Percentiles rank a stretch among this genome's conserved stretches.
These are phyloP conservation scores for Peniophora sp. DNA, from an alignment of 1,284 basidiomycete species.

Conservation along the genomic window DNA sequence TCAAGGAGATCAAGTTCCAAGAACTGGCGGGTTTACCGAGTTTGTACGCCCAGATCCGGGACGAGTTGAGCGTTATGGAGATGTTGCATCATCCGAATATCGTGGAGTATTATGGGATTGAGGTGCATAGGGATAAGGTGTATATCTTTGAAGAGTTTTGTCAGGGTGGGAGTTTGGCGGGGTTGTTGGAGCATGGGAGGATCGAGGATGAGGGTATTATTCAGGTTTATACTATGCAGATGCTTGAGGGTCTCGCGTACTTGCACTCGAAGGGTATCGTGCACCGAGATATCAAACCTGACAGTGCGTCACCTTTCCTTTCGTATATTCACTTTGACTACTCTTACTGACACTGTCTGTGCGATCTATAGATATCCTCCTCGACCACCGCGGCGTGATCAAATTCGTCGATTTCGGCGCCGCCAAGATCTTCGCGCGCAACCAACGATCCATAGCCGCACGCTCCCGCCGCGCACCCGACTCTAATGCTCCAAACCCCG, in stretches of 20 bases:
- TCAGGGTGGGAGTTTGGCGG: conserved; percentile 89
- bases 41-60: conserved; percentile 89
- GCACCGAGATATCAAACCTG: conserved; percentile 98
- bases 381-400: conserved; percentile 90
- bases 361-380: conserved; percentile 72
- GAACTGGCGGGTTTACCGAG: conserved; percentile 81
- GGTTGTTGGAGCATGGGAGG: conserved; percentile 86
- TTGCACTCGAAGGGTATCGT: conserved; percentile 90
- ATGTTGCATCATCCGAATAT: conserved; percentile 98
- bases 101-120: conserved; percentile 98
- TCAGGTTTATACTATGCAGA: conserved; percentile 95
- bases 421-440: conserved; percentile 94
- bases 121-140: conserved; percentile 97
- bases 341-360: too few species aligned
- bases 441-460: conserved; percentile 76
- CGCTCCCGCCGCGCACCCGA: conserved; percentile 48
- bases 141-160: conserved; percentile 99
- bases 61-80: conserved; percentile 98
- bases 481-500: conserved; percentile 13
- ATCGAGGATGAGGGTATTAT: conserved; percentile 97
- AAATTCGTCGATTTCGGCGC: conserved; percentile 99
- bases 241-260: conserved; percentile 92
- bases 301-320: conserved; percentile 59
- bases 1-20: conserved; percentile 98
- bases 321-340: background rate